A percentile compares a stretch with the other conserved stretches of the same genome.
These are phyloP conservation scores for Sporothrix globosa DNA, from an alignment of 2,329 filamentous ascomycete species.

Conservation along the genomic window DNA sequence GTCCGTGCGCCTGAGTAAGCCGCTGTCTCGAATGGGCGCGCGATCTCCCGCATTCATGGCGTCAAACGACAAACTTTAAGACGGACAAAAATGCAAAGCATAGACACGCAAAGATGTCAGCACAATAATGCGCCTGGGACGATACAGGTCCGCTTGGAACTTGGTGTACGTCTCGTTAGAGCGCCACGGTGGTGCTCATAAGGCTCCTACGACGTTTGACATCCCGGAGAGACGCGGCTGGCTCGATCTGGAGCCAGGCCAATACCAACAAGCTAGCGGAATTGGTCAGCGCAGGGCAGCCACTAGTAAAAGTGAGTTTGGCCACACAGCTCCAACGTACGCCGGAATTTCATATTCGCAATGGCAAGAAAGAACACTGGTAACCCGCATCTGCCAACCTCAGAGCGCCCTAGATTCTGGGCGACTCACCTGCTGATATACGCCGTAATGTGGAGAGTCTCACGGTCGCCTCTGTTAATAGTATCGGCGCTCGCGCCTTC, in stretches of 20 bases:
- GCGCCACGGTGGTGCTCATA: too few species aligned
- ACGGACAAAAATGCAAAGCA: background rate
- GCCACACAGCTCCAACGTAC: too few species aligned
- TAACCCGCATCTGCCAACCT: background rate
- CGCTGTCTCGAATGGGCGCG: background rate
- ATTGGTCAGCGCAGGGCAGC: too few species aligned
- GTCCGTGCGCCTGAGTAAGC: slow-evolving; percentile 7
- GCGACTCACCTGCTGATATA: background rate
- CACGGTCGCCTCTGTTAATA: background rate
- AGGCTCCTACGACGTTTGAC: too few species aligned
- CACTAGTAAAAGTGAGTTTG: too few species aligned
- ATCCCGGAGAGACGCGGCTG: too few species aligned
- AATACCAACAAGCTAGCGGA: too few species aligned
- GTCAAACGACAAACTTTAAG: background rate
- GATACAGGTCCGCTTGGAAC: too few species aligned
- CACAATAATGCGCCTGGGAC: too few species aligned
- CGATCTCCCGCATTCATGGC: background rate
- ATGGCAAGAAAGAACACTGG: background rate
- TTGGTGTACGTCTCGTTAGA: too few species aligned
- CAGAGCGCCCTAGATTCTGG: background rate
- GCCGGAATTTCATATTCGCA: background rate
- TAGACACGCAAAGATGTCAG: too few species aligned
- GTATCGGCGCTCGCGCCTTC: slow-evolving; percentile 4
- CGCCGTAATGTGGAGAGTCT: slow-evolving; percentile 9
- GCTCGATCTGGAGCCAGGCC: too few species aligned